Evolutionary conservation across 495 filamentous ascomycete genomes (phyloP), one percentile per base, ranked within the genome.

Genomic region (Clohesyomyces aquaticus): DNA sequence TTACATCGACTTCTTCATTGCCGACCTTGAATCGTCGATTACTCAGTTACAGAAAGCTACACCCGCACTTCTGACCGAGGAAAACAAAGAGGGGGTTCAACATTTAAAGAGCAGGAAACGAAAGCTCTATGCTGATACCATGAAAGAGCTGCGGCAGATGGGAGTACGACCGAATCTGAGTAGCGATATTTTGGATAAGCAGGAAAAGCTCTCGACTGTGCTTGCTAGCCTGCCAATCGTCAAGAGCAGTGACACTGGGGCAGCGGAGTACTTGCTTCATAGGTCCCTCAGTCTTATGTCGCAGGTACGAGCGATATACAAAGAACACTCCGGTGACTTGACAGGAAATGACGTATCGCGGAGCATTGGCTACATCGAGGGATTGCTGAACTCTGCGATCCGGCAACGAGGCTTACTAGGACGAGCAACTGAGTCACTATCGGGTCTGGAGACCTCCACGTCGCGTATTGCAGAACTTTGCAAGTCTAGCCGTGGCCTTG

Each of bases 101-200:
- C 90, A 97, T 75, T 83, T 98, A 61, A 96, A 96, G 77, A 83
- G 85, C 0, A 82, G 89, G 56, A 99, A 99, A 76, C 86, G 91
- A n/a, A 91, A 89, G 66, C 84, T 96, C 14, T 94, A 93, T 65
- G 87, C 90, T 0, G 93, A 98, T 65, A 91, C 88, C 0, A 77
- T 99, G 57, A 91, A 88, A 69, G 82, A 82, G 6, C 75, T 97
- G 1, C 85, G 91, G 22, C 82, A 88, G 23, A 96, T 98, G 91
- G 95, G 95, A 19, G 83, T 98, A 59, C 88, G 87, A 67, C 84
- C 85, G 14, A 96, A 91, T 71, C 78, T 93, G 21, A 83, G 87
- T 61, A 82, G 79, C 27, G 84, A 86, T 63, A 72, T 85, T 46
- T 80, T 97, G 9, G 81, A 81, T 29, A 83, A 84, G 42, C 95